phyloP scores from a whole-genome alignment of 495 filamentous ascomycete genomes.

The Beverwykella pulmonaria region DNA sequence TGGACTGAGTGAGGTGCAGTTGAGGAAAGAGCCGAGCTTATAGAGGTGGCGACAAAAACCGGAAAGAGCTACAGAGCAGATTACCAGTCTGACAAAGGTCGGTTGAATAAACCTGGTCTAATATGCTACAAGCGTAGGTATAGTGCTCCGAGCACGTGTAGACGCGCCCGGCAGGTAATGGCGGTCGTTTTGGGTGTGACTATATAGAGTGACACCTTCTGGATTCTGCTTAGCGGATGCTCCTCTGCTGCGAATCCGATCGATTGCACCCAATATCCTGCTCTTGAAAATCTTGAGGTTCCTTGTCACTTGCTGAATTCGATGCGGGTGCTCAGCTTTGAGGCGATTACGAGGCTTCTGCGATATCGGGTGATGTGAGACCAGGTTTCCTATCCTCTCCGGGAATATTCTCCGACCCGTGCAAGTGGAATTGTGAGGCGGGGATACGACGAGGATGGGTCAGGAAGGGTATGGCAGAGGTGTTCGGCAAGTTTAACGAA shows the following conservation, averaged over 20 bases:
- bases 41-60: background rate
- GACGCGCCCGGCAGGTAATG: conserved; percentile 13
- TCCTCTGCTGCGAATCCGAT: background rate
- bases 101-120: background rate
- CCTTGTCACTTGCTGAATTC: background rate
- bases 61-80: background rate
- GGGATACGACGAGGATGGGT: background rate
- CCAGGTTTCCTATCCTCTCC: background rate
- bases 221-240: background rate
- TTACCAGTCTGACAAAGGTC: background rate
- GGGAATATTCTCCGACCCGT: conserved; percentile 6
- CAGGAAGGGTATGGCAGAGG: background rate
- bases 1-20: background rate
- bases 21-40: background rate
- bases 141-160: background rate
- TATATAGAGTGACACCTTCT: conserved; percentile 5
- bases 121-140: background rate
- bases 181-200: background rate
- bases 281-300: background rate
- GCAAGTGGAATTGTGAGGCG: background rate
- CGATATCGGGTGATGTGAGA: conserved; percentile 13
- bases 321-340: background rate
- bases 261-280: background rate
- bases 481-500: background rate
- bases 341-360: background rate